Percentiles rank a stretch among this genome's conserved stretches.
These are phyloP conservation scores for Galium porrigens DNA, from an alignment of 305 asterid genomes.

Conservation along the genomic window DNA sequence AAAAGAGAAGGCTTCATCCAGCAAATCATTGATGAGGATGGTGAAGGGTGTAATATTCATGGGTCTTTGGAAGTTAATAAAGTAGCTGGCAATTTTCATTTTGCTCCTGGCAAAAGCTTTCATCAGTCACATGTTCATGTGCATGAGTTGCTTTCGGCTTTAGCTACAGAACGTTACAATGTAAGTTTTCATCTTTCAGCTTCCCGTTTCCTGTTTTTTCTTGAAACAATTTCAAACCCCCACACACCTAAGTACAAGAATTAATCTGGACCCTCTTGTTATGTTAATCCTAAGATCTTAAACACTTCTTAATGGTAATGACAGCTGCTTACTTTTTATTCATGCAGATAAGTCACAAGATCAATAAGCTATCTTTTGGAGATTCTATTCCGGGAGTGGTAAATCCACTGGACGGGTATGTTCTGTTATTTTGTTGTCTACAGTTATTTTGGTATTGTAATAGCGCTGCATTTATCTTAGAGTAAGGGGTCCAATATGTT, in stretches of 20 bases:
- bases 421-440: background rate
- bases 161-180: slow-evolving; percentile 53
- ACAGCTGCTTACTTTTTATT: slow-evolving; percentile 17
- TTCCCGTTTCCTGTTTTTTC: background rate
- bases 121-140: slow-evolving; percentile 41
- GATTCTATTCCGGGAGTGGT: slow-evolving; percentile 69
- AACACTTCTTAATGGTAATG: slow-evolving; percentile 7
- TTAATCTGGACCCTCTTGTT: background rate
- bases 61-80: slow-evolving; percentile 88
- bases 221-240: background rate
- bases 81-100: slow-evolving; percentile 96
- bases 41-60: slow-evolving; percentile 96
- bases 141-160: slow-evolving; percentile 52
- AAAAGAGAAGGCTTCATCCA: slow-evolving; percentile 82
- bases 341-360: slow-evolving; percentile 82
- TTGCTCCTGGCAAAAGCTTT: slow-evolving; percentile 79
- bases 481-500: background rate
- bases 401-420: slow-evolving; percentile 83
- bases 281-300: background rate
- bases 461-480: background rate
- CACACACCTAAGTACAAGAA: background rate
- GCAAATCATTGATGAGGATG: slow-evolving; percentile 73
- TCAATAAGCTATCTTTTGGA: slow-evolving; percentile 78
- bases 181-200: slow-evolving; percentile 31
- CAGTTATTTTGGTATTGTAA: background rate